These are phyloP conservation scores for Litsea cubeba DNA, from an alignment of 164 flowering plant species.

Conservation along the genomic window DNA sequence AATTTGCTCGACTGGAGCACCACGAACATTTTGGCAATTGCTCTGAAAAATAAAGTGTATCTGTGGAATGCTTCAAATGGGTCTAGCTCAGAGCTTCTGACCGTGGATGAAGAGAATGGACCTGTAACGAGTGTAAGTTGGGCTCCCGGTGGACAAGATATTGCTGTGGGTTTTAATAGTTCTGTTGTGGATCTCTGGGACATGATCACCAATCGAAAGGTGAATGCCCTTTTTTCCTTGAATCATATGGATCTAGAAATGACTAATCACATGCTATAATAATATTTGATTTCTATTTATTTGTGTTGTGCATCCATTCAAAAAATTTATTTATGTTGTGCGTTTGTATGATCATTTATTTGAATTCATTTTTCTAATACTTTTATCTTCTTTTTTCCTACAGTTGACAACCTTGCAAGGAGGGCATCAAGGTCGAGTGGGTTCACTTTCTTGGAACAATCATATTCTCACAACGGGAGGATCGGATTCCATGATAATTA, in stretches of 20 bases:
- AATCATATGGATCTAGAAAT: constrained; percentile 3
- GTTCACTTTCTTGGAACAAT: constrained; percentile 42
- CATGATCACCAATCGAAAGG: not conserved
- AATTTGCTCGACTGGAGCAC: constrained; percentile 51
- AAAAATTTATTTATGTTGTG: too few species aligned
- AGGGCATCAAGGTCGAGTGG: constrained; percentile 36
- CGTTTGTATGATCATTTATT: too few species aligned
- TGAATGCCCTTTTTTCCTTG: too few species aligned
- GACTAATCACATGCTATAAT: not conserved
- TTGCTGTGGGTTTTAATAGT: constrained; percentile 33
- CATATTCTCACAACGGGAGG: constrained; percentile 40
- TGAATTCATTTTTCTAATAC: too few species aligned
- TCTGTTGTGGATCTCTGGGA: constrained; percentile 47
- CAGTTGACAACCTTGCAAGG: not conserved
- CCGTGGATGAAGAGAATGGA: constrained; percentile 9
- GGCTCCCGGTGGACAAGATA: constrained; percentile 29
- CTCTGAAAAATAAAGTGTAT: constrained; percentile 31
- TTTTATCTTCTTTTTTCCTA: not conserved
- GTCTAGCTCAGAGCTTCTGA: not conserved
- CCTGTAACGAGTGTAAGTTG: constrained; percentile 42
- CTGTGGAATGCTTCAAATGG: constrained; percentile 32
- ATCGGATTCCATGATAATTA: constrained; percentile 33
- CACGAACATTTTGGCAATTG: constrained; percentile 42
- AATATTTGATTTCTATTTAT: too few species aligned
- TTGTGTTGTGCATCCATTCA: too few species aligned